Conservation (phyloP, 768 basidiomycete genomes). For the Termitomyces sp. region DNA sequence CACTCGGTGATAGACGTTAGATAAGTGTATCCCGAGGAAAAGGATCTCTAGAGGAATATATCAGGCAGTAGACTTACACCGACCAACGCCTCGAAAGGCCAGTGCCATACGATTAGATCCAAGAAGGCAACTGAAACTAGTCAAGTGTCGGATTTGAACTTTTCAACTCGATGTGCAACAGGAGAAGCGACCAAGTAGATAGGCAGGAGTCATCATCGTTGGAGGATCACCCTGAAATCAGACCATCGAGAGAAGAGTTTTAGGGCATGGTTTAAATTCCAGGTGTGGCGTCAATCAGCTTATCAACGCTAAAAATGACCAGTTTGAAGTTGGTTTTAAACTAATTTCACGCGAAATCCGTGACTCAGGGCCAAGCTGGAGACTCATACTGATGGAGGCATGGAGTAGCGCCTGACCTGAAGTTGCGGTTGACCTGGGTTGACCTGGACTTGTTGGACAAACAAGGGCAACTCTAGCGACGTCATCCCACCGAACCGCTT, state of each 20-base stretch:
- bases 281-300: background rate
- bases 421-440: background rate
- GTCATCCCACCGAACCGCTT: background rate
- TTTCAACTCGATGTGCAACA: background rate
- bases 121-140: too few species aligned
- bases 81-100: too few species aligned
- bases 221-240: too few species aligned
- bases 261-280: background rate
- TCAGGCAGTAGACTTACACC: too few species aligned
- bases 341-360: background rate
- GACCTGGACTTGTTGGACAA: background rate
- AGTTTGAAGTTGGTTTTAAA: background rate
- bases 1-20: too few species aligned
- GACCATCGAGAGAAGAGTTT: too few species aligned
- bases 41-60: background rate
- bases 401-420: too few species aligned
- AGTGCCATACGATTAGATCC: too few species aligned
- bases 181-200: background rate
- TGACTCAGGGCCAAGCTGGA: background rate
- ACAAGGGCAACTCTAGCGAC: slow-evolving; percentile 4
- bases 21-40: background rate
- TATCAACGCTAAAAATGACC: background rate
- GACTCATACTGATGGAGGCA: too few species aligned
- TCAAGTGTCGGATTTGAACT: too few species aligned
- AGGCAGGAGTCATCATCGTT: background rate